These are phyloP conservation scores for Aspergillus sp. DNA, from an alignment of 2,329 filamentous ascomycete genomes.

Conservation along the genomic window DNA sequence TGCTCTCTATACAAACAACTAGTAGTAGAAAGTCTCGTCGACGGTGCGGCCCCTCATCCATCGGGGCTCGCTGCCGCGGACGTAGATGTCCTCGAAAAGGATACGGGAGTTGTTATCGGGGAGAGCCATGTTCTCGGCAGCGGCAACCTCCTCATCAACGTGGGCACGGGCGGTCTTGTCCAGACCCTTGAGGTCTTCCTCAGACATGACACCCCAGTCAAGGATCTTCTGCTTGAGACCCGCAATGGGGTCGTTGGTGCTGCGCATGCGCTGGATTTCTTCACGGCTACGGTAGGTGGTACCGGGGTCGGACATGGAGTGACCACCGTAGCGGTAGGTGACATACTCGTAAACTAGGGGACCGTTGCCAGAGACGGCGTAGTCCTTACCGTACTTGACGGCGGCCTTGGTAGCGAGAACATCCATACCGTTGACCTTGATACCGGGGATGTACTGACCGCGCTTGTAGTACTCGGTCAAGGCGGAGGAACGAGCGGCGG, in stretches of 20 bases:
- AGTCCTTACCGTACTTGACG: constrained; percentile 90
- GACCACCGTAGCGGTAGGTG: constrained; percentile 97
- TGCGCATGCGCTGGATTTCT: constrained; percentile 99
- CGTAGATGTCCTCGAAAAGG: constrained; percentile 96
- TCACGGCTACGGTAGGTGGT: constrained; percentile 99
- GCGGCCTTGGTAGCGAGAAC: constrained; percentile 97
- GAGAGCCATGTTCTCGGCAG: constrained; percentile 81
- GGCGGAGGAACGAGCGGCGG: constrained; percentile 88
- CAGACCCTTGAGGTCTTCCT: constrained; percentile 93
- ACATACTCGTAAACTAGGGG: constrained; percentile 98
- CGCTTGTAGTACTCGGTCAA: constrained; percentile 99
- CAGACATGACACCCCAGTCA: constrained; percentile 86
- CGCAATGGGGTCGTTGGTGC: constrained; percentile 96
- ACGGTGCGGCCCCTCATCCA: constrained; percentile 84
- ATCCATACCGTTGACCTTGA: constrained; percentile 99
- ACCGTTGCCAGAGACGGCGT: constrained; percentile 77
- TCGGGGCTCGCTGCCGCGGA: constrained; percentile 78
- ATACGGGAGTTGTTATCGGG: constrained; percentile 80
- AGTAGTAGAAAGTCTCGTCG: constrained; percentile 89
- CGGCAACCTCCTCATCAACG: constrained; percentile 86
- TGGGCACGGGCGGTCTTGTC: constrained; percentile 88
- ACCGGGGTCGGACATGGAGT: constrained; percentile 99
- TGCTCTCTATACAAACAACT: constrained; percentile 21
- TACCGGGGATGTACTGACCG: constrained; percentile 97
- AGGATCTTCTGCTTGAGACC: constrained; percentile 97